These are phyloP conservation scores for Mycena belliarum DNA, from an alignment of 768 basidiomycete species.

Conservation along the genomic window DNA sequence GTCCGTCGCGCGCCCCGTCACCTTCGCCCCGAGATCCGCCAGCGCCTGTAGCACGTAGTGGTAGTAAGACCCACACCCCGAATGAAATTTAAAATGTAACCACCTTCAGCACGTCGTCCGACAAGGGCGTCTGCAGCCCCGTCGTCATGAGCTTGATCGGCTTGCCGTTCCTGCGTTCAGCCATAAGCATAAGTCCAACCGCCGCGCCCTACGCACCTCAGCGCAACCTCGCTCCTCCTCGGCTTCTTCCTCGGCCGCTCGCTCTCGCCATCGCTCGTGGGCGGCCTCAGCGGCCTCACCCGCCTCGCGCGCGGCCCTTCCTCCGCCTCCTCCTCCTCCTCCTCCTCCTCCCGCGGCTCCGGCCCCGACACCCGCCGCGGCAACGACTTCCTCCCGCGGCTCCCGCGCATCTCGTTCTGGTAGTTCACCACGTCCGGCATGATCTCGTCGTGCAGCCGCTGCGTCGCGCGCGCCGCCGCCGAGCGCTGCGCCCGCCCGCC, in stretches of 20 bases:
- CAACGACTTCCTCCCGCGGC: conserved; percentile 30
- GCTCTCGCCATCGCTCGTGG: conserved; percentile 23
- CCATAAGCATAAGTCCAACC: background rate
- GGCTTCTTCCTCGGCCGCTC: conserved; percentile 10
- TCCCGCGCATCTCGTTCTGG: conserved; percentile 67
- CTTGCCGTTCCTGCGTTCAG: conserved; percentile 18
- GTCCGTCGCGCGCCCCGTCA: conserved; percentile 60
- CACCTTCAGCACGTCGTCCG: conserved; percentile 63
- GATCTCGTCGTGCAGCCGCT: conserved; percentile 61
- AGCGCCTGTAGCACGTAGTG: conserved; percentile 47
- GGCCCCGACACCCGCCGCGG: conserved; percentile 31
- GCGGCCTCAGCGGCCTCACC: no score
- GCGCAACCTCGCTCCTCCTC: conserved; percentile 12
- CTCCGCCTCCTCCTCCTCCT: conserved; percentile 18
- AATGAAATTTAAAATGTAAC: conserved; percentile 15
- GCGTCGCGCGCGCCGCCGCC: conserved; percentile 47
- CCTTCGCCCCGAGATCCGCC: conserved; percentile 62
- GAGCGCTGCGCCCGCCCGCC: conserved; percentile 32
- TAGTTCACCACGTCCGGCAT: conserved; percentile 79
- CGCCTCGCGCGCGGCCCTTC: conserved; percentile 22
- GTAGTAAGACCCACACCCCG: background rate
- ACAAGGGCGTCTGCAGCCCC: conserved; percentile 55
- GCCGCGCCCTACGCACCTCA: background rate
- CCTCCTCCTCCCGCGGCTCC: conserved; percentile 24
- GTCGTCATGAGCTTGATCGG: conserved; percentile 66